Percentiles rank a stretch among this genome's conserved stretches.
Evolutionary conservation across 352 stramenopile genomes (phyloP).

Genomic region (Globisporangium orthogonon): DNA sequence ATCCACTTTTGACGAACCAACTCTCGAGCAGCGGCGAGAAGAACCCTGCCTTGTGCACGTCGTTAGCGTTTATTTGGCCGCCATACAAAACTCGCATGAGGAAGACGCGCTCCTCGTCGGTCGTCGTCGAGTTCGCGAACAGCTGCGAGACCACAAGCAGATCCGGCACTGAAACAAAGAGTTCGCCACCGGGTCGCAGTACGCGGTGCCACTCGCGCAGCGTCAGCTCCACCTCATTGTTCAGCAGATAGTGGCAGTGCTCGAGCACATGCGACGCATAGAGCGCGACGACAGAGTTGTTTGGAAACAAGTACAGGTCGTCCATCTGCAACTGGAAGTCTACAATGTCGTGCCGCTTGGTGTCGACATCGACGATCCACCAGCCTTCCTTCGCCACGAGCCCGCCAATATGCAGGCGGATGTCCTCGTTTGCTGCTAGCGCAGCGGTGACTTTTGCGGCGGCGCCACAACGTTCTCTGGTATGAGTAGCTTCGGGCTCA

Average conservation of each 20-base stretch:
- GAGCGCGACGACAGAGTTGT: slow-evolving; percentile 46
- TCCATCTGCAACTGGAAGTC: slow-evolving; percentile 65
- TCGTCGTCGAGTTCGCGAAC: slow-evolving; percentile 49
- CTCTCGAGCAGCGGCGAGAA: slow-evolving; percentile 38
- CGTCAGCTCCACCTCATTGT: slow-evolving; percentile 35
- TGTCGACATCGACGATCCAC: slow-evolving; percentile 66
- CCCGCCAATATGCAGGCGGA: slow-evolving; percentile 64
- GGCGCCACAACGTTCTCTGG: slow-evolving; percentile 32
- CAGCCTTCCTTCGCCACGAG: slow-evolving; percentile 34
- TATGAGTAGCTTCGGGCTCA: slow-evolving; percentile 2
- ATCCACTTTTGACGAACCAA: slow-evolving; percentile 39
- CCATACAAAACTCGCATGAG: slow-evolving; percentile 78
- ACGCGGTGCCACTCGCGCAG: slow-evolving; percentile 72
- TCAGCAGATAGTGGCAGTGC: slow-evolving; percentile 56
- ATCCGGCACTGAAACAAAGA: slow-evolving; percentile 66
- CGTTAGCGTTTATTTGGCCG: slow-evolving; percentile 53
- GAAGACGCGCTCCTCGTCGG: slow-evolving; percentile 39
- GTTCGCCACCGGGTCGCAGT: slow-evolving; percentile 38
- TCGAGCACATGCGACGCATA: slow-evolving; percentile 79
- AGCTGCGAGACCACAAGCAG: slow-evolving; percentile 48
- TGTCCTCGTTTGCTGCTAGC: slow-evolving; percentile 19
- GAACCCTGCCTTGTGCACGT: slow-evolving; percentile 80
- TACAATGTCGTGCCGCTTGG: slow-evolving; percentile 20
- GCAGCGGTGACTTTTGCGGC: slow-evolving; percentile 24
- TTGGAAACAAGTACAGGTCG: slow-evolving; percentile 60